These are phyloP conservation scores for Bipolaris sorokiniana DNA, from an alignment of 2,329 filamentous ascomycete genomes.

Conservation along the genomic window DNA sequence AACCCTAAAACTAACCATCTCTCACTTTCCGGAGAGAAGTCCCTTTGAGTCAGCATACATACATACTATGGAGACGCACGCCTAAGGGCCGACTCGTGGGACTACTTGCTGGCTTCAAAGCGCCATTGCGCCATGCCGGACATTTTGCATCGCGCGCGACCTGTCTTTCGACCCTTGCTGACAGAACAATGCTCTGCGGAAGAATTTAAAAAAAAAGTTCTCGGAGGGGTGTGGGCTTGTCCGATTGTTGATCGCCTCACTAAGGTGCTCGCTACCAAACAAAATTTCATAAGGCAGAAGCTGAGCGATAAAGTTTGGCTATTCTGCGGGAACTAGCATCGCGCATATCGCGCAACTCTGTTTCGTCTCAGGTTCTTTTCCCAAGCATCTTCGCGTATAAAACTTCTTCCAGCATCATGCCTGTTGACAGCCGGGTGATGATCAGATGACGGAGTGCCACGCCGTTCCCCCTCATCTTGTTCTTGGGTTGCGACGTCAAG, in stretches of 20 bases:
- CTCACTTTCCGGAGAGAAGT: constrained; percentile 1
- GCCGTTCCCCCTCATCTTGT: constrained; percentile 11
- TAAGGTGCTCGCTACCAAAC: constrained; percentile 10
- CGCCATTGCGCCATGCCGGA: constrained; percentile 10
- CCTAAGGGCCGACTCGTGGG: constrained; percentile 12
- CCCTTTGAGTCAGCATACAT: constrained; percentile 7
- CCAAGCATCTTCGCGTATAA: constrained; percentile 13
- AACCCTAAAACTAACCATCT: constrained; percentile 9
- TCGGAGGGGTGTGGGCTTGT: no score
- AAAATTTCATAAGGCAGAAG: constrained; percentile 1
- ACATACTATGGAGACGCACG: not conserved
- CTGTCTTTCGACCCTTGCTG: not conserved
- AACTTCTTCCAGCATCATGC: constrained; percentile 22
- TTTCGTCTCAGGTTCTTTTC: constrained; percentile 9
- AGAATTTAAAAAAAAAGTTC: not conserved
- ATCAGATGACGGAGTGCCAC: constrained; percentile 13
- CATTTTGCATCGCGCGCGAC: constrained; percentile 5
- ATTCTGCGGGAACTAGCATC: constrained; percentile 13
- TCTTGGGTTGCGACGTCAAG: not conserved
- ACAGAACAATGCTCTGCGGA: not conserved
- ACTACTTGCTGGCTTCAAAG: not conserved
- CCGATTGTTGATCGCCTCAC: constrained; percentile 9
- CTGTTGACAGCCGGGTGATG: constrained; percentile 11
- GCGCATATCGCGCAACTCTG: constrained; percentile 18
- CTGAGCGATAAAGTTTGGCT: constrained; percentile 9